Conservation (phyloP, 2,329 filamentous ascomycete genomes). For the Ophiosphaerella herpotricha region DNA sequence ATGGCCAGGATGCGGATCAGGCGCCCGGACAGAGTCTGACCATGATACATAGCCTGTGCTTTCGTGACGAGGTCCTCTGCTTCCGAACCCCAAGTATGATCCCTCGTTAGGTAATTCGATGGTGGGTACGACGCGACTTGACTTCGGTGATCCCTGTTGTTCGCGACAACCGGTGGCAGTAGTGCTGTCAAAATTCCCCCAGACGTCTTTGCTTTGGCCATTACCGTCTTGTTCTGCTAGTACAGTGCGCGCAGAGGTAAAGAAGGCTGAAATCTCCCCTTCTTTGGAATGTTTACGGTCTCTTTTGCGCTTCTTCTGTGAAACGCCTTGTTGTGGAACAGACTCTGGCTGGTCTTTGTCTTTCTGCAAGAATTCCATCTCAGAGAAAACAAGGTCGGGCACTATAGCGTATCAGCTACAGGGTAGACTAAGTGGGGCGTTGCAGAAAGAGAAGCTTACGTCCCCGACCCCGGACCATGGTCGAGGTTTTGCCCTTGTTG, state of each 20-base stretch:
- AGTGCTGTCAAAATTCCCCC: background rate
- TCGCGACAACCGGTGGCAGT: conserved; percentile 10
- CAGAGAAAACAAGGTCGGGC: conserved; percentile 57
- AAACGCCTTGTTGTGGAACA: conserved; percentile 22
- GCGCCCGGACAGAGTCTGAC: conserved; percentile 46
- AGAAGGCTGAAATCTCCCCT: conserved; percentile 54
- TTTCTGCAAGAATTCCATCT: conserved; percentile 55
- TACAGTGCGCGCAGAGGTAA: conserved; percentile 38
- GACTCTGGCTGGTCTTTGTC: conserved; percentile 33
- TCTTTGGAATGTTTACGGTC: conserved; percentile 39
- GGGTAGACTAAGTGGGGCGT: conserved; percentile 9
- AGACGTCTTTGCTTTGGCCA: conserved; percentile 15
- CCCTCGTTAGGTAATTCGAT: conserved; percentile 42
- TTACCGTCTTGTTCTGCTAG: conserved; percentile 31
- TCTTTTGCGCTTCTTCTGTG: conserved; percentile 39
- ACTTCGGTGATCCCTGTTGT: conserved; percentile 12
- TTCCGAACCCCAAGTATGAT: conserved; percentile 45
- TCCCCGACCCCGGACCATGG: conserved; percentile 49
- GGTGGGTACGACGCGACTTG: conserved; percentile 27
- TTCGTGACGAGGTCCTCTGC: conserved; percentile 36
- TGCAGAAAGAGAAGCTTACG: conserved; percentile 37
- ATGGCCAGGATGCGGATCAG: conserved; percentile 14
- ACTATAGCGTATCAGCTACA: conserved; percentile 45
- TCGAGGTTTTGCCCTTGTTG: conserved; percentile 55
- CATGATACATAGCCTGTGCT: conserved; percentile 47